Base-by-base conservation (phyloP, 768 basidiomycete genomes). In the Russula virescens region DNA sequence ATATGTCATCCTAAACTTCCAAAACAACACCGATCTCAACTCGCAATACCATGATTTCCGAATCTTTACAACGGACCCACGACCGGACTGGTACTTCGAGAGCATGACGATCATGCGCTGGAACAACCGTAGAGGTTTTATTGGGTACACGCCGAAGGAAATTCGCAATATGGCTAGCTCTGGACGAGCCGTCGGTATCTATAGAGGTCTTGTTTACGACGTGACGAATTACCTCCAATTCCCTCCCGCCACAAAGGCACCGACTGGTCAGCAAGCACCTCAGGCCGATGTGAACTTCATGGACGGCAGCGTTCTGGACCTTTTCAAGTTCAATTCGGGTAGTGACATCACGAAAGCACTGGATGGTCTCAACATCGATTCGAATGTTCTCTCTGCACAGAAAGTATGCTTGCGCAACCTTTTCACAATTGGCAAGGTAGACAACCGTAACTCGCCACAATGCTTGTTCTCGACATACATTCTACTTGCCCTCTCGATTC, bases 21-120 rank as follows among this genome's bases (percentile, higher is more conserved):
- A 78, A 66, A 99, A 98, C 76, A 81, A 82, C 70, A 83, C 87
- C 23, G 87, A 91, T 65, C 70, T 76, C 19, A 89, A 94, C 69
- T 79, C 88, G 0, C 79, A 85, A 69, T 99, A 98, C 72, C 97
- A 98, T 73, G 96, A 99, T 72, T 99, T 99, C 83, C 89, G 96
- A 19, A 87, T 87, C 0, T 86, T 80, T 71, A 88, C 87, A 40
- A 89, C 86, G 62, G 96, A 98, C 70, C 88, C 89, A 0, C 84
- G 97, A 10, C 96, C 97, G 0, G 97, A 99, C 71, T 99, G 97
- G 97, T 99, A 98, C 74, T 94, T 90, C 67, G 89, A 98, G 76
- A 80, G 79, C 62, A 98, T 99, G 97, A 89, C 91, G 3, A 73
- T 83, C 71, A 88, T 99, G 88, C 89, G 97, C 8, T 97, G 88